phyloP scores from a whole-genome alignment of 2,329 filamentous ascomycete genomes.

The Macrophomina pseudophaseolina region DNA sequence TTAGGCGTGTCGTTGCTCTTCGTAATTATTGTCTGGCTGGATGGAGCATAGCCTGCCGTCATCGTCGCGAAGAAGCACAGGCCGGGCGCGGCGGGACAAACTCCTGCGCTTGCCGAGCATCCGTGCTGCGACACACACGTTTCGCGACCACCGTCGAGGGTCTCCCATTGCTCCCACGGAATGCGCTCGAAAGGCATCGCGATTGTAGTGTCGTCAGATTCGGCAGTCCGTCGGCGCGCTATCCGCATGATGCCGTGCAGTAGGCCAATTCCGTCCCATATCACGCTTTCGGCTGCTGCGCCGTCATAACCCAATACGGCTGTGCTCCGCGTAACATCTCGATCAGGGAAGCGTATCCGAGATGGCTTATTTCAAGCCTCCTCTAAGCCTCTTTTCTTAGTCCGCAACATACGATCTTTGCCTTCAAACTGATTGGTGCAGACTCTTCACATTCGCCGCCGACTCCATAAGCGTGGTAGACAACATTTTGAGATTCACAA shows the following conservation, averaged over 20 bases:
- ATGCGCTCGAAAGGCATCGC: neutral
- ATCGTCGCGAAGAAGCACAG: conserved; percentile 3
- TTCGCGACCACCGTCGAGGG: neutral
- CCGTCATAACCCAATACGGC: conserved; percentile 14
- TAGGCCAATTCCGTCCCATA: neutral
- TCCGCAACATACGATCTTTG: conserved; percentile 1
- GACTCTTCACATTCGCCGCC: neutral
- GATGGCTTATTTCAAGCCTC: neutral
- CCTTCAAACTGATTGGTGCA: neutral
- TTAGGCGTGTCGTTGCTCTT: conserved; percentile 13
- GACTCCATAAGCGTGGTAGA: too few relatives aligned
- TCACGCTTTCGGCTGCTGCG: conserved; percentile 5
- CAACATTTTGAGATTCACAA: too few relatives aligned
- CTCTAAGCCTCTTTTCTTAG: neutral
- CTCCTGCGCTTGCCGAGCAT: neutral
- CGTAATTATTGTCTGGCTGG: conserved; percentile 11
- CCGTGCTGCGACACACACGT: conserved; percentile 1
- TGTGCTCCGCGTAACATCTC: neutral
- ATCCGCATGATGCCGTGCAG: neutral
- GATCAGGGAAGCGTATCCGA: conserved; percentile 12
- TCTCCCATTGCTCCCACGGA: neutral
- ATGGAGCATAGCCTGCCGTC: conserved; percentile 20
- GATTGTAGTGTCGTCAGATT: neutral
- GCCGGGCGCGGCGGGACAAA: neutral
- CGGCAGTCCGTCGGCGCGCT: neutral